Conservation (phyloP, 768 basidiomycete species). For the Suillus spraguei region DNA sequence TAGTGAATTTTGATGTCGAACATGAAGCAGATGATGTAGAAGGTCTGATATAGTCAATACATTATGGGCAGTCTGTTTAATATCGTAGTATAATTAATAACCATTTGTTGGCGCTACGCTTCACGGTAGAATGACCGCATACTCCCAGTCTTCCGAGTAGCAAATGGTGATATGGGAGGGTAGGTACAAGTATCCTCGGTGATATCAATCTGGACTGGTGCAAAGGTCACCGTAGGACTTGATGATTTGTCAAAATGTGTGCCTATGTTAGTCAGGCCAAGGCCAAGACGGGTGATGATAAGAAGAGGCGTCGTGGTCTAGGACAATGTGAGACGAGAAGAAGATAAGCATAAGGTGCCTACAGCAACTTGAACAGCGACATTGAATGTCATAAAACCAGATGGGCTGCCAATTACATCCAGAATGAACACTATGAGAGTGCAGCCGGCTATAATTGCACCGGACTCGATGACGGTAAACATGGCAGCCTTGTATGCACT, state of each 20-base stretch:
- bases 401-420: slow-evolving; percentile 13
- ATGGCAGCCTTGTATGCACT: slow-evolving; percentile 17
- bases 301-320: slow-evolving; percentile 21
- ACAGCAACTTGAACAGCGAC: slow-evolving; percentile 20
- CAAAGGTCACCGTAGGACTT: background rate
- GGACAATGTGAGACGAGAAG: slow-evolving; percentile 4
- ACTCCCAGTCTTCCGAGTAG: slow-evolving; percentile 1
- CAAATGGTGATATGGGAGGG: background rate
- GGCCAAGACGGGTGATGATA: slow-evolving; percentile 21
- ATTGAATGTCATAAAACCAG: slow-evolving; percentile 11
- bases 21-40: too few relatives aligned
- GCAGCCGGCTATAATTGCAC: slow-evolving; percentile 18
- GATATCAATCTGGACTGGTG: slow-evolving; percentile 9
- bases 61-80: background rate
- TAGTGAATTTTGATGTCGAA: too few relatives aligned
- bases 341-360: slow-evolving; percentile 6
- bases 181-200: background rate
- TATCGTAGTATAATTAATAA: background rate
- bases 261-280: slow-evolving; percentile 14
- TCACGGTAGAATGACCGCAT: background rate
- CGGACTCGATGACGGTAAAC: slow-evolving; percentile 24
- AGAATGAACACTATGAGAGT: slow-evolving; percentile 19
- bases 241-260: background rate
- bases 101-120: background rate
- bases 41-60: background rate